phyloP scores from a whole-genome alignment of 2,329 filamentous ascomycete genomes.

The Dryadomyces quercivorus region DNA sequence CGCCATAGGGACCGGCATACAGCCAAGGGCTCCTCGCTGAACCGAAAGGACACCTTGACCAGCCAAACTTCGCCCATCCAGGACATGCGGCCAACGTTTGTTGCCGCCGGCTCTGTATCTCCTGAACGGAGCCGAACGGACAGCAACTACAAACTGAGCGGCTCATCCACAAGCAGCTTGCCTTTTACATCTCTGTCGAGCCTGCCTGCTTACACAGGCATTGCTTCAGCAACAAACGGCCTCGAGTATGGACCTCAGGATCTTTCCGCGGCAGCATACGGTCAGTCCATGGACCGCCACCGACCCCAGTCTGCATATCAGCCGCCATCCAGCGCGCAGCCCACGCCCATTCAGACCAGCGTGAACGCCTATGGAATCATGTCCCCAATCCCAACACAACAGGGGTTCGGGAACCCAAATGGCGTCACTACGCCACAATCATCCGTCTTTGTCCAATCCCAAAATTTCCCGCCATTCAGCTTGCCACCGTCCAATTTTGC shows the following conservation, averaged over 20 bases:
- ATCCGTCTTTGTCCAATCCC: constrained; percentile 41
- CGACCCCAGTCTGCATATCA: constrained; percentile 21
- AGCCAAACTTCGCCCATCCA: constrained; percentile 32
- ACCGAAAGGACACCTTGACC: constrained; percentile 58
- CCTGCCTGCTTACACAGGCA: constrained; percentile 9
- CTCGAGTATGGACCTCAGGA: constrained; percentile 33
- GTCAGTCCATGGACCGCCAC: constrained; percentile 10
- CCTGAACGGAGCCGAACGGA: constrained; percentile 34
- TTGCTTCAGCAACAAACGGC: constrained; percentile 16
- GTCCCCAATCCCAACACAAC: constrained; percentile 38
- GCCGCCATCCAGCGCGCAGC: constrained; percentile 29
- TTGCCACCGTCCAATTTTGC: constrained; percentile 49
- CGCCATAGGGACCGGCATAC: constrained; percentile 72
- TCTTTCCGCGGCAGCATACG: constrained; percentile 17
- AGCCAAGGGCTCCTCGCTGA: constrained; percentile 64
- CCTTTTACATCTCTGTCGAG: constrained; percentile 34
- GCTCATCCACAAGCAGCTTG: constrained; percentile 16
- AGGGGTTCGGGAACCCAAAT: constrained; percentile 35
- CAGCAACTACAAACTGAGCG: constrained; percentile 25
- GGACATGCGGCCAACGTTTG: constrained; percentile 27
- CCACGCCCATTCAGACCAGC: constrained; percentile 33
- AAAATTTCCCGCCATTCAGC: constrained; percentile 50
- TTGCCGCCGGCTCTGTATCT: constrained; percentile 29
- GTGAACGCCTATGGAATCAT: constrained; percentile 38
- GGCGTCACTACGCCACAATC: constrained; percentile 31